Percentiles rank a stretch among this genome's conserved stretches.
These are phyloP conservation scores for Populus davidiana DNA, from an alignment of 345 rosid species.

Conservation along the genomic window DNA sequence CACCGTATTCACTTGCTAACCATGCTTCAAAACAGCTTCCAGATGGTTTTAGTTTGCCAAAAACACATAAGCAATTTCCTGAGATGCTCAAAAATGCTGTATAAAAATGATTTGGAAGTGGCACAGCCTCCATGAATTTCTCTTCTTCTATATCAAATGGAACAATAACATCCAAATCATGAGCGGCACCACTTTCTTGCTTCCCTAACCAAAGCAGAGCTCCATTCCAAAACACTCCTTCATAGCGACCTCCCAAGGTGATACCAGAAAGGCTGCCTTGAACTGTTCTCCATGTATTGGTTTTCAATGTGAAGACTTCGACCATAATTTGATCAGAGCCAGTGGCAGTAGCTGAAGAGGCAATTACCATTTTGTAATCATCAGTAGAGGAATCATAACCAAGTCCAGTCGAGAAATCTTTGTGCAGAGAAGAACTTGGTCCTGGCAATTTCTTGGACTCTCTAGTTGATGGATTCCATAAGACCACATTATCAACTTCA, in stretches of 20 bases:
- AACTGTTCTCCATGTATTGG: conserved; percentile 22
- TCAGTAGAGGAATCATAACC: conserved; percentile 33
- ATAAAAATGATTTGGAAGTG: background rate
- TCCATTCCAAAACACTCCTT: conserved; percentile 26
- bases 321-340: conserved; percentile 1
- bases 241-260: background rate
- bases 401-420: conserved; percentile 20
- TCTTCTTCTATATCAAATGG: conserved; percentile 32
- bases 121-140: conserved; percentile 15
- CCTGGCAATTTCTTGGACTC: conserved; percentile 23
- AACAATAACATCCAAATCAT: conserved; percentile 8
- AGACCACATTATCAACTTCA: conserved; percentile 17
- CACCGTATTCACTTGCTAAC: conserved; percentile 32
- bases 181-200: background rate
- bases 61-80: conserved; percentile 28
- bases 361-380: conserved; percentile 28
- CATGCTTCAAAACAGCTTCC: conserved; percentile 26
- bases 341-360: background rate
- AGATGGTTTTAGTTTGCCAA: conserved; percentile 7
- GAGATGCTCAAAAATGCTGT: conserved; percentile 8
- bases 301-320: conserved; percentile 24
- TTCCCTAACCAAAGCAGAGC: conserved; percentile 29
- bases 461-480: conserved; percentile 40
- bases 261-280: conserved; percentile 10
- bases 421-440: conserved; percentile 7